Percentiles rank a stretch among this genome's conserved stretches.
Evolutionary conservation across 768 basidiomycete species (phyloP).

Genomic region (Phlebiopsis flavidoalba): DNA sequence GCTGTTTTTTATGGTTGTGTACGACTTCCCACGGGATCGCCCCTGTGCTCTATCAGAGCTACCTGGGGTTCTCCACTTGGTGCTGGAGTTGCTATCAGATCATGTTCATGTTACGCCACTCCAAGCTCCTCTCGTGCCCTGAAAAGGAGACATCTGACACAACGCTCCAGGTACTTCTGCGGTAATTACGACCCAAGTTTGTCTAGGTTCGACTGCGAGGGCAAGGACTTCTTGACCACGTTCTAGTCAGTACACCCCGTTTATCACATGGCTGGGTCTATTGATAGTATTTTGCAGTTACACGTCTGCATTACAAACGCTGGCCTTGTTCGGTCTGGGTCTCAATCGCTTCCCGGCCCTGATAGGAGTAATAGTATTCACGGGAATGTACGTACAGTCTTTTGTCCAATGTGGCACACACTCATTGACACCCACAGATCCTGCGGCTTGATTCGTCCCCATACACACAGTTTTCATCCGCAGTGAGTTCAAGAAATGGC

Average conservation of each 20-base stretch:
- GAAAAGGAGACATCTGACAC: not conserved
- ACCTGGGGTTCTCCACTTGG: conserved; percentile 56
- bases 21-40: conserved; percentile 66
- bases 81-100: conserved; percentile 60
- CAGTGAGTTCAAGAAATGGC: not conserved
- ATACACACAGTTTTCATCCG: not conserved
- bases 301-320: conserved; percentile 44
- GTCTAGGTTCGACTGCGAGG: conserved; percentile 34
- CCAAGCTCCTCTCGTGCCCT: not conserved
- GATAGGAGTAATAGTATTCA: conserved; percentile 51
- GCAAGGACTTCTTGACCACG: conserved; percentile 34
- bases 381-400: conserved; percentile 38
- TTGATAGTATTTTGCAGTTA: conserved; percentile 21
- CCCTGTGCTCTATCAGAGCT: conserved; percentile 56
- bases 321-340: conserved; percentile 68
- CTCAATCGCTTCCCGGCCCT: conserved; percentile 63
- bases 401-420: not conserved
- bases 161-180: conserved; percentile 32
- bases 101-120: conserved; percentile 35
- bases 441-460: conserved; percentile 3
- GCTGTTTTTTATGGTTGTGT: conserved; percentile 57
- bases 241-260: conserved; percentile 26
- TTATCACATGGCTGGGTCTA: too few species aligned
- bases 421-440: not conserved
- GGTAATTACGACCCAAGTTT: conserved; percentile 28